Conservation (phyloP, 108 stramenopile genomes). For the Fragilariopsis cylindrus region DNA sequence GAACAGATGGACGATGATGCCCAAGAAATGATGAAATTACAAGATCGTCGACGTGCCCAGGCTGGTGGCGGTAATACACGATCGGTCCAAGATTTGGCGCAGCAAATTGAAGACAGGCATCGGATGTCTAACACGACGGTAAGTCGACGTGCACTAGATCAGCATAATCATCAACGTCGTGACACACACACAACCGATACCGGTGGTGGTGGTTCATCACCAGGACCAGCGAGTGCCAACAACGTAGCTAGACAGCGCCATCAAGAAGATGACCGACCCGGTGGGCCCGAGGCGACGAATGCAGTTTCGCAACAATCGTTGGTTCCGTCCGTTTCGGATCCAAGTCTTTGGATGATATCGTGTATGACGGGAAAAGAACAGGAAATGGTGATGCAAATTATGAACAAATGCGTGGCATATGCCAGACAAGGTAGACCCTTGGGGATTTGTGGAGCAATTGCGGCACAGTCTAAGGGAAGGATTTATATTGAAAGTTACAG, state of each 20-base stretch:
- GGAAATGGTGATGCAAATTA: constrained; percentile 88
- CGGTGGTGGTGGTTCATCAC: not conserved
- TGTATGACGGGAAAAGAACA: constrained; percentile 88
- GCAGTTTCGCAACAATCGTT: constrained; percentile 91
- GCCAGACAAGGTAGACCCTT: constrained; percentile 78
- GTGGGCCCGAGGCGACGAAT: constrained; percentile 49
- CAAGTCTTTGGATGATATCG: constrained; percentile 92
- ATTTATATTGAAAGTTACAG: constrained; percentile 93
- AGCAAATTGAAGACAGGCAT: constrained; percentile 84
- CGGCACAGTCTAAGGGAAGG: constrained; percentile 86
- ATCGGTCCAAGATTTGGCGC: constrained; percentile 72
- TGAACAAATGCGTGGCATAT: constrained; percentile 93
- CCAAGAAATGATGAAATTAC: constrained; percentile 75
- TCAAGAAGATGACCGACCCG: constrained; percentile 37
- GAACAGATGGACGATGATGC: constrained; percentile 90
- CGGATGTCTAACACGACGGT: constrained; percentile 62
- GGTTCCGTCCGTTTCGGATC: constrained; percentile 92
- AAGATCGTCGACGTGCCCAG: constrained; percentile 82
- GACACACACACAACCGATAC: not conserved
- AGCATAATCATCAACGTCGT: constrained; percentile 9
- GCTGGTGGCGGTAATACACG: constrained; percentile 52
- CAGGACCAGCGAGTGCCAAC: no score
- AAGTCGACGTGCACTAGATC: constrained; percentile 49
- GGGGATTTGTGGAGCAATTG: constrained; percentile 85
- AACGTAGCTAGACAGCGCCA: not conserved